phyloP scores from a whole-genome alignment of 2,329 filamentous ascomycete species.

The Venturia carpophila region DNA sequence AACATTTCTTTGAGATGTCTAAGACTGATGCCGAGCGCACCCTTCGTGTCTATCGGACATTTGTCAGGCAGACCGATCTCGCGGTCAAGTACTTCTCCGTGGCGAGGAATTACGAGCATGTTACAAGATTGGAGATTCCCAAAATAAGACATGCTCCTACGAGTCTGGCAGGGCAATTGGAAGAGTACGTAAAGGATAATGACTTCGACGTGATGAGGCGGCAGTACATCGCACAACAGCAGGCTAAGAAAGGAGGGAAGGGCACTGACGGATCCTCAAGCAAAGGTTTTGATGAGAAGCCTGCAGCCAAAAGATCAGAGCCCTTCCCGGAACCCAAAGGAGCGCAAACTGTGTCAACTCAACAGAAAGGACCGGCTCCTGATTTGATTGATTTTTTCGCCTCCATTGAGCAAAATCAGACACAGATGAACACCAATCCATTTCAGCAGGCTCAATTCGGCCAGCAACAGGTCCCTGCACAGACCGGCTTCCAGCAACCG shows the following conservation, averaged over 20 bases:
- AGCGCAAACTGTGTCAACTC: slow-evolving; percentile 28
- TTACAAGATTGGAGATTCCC: slow-evolving; percentile 86
- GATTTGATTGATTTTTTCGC: slow-evolving; percentile 93
- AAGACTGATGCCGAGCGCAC: slow-evolving; percentile 86
- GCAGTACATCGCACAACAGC: slow-evolving; percentile 84
- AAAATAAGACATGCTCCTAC: slow-evolving; percentile 96
- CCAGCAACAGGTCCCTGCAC: slow-evolving; percentile 24
- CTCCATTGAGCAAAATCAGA: slow-evolving; percentile 84
- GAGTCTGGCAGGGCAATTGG: slow-evolving; percentile 77
- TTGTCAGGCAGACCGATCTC: slow-evolving; percentile 83
- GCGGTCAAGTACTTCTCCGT: slow-evolving; percentile 85
- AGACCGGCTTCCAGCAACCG: slow-evolving; percentile 21
- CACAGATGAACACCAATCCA: slow-evolving; percentile 41
- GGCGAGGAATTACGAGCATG: slow-evolving; percentile 83
- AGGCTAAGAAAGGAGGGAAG: slow-evolving; percentile 54
- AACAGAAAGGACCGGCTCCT: slow-evolving; percentile 55
- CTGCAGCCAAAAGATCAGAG: slow-evolving; percentile 24
- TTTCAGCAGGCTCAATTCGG: slow-evolving; percentile 20
- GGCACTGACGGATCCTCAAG: slow-evolving; percentile 29
- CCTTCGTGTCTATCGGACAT: slow-evolving; percentile 83
- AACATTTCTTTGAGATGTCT: slow-evolving; percentile 98
- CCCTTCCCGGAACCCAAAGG: slow-evolving; percentile 32
- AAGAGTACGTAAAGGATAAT: slow-evolving; percentile 89
- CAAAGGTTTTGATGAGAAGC: slow-evolving; percentile 30
- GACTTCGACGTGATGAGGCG: slow-evolving; percentile 91